These are phyloP conservation scores for Geotrichum phurueaensis DNA, from an alignment of 1,139 yeast species.

Conservation along the genomic window DNA sequence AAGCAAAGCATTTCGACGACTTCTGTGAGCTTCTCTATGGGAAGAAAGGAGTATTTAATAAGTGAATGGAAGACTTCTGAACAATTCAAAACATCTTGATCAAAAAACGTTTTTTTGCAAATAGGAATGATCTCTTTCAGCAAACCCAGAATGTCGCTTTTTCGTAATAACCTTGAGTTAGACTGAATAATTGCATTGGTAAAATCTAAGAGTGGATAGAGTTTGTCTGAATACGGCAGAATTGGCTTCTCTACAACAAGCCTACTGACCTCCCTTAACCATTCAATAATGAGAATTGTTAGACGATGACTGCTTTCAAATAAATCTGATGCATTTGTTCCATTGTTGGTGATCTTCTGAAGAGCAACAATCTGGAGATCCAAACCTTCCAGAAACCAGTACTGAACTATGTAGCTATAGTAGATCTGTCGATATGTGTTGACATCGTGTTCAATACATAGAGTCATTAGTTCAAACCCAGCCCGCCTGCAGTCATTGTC, in stretches of 20 bases:
- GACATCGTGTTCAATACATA: conserved; percentile 43
- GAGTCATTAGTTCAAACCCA: conserved; percentile 48
- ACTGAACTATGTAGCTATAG: conserved; percentile 52
- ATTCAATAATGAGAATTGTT: conserved; percentile 36
- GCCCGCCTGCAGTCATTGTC: conserved; percentile 45
- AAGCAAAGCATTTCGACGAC: conserved; percentile 48
- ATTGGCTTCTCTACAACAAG: conserved; percentile 14
- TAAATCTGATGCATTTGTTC: conserved; percentile 55
- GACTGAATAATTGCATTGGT: conserved; percentile 45
- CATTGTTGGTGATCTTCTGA: conserved; percentile 50
- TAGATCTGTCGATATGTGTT: conserved; percentile 42
- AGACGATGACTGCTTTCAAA: conserved; percentile 46
- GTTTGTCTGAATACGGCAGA: conserved; percentile 33
- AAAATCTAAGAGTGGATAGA: conserved; percentile 38
- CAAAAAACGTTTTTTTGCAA: conserved; percentile 43
- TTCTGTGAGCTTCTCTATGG: conserved; percentile 38
- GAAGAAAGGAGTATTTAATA: conserved; percentile 46
- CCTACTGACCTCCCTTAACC: conserved; percentile 26
- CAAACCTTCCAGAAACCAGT: conserved; percentile 49
- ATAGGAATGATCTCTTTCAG: conserved; percentile 39
- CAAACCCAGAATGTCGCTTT: conserved; percentile 22
- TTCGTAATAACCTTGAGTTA: conserved; percentile 42
- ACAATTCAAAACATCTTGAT: conserved; percentile 39
- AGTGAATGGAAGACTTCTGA: conserved; percentile 46
- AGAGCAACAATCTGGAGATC: conserved; percentile 52